Percentiles rank a stretch among this genome's conserved stretches.
phyloP scores from a whole-genome alignment of 306 rosid species.

The Pterocarpus macrocarpus region DNA sequence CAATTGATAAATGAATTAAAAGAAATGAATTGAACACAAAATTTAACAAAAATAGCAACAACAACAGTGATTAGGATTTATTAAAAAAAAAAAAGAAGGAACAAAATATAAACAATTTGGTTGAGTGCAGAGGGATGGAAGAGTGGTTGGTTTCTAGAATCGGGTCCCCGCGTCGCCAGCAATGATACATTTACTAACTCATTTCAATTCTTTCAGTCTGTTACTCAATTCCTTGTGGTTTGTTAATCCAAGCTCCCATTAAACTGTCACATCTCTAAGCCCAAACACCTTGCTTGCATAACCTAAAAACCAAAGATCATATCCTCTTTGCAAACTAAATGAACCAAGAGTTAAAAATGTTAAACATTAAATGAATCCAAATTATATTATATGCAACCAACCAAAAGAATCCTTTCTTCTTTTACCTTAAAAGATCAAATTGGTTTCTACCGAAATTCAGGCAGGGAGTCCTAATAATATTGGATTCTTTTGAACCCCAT shows the following conservation, averaged over 20 bases:
- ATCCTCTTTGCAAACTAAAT: slow-evolving; percentile 2
- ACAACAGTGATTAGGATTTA: too few relatives aligned
- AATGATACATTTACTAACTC: not conserved
- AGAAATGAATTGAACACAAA: too few relatives aligned
- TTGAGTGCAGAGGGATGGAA: too few relatives aligned
- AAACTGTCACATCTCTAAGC: slow-evolving; percentile 5
- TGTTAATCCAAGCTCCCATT: not conserved
- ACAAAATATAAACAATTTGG: too few relatives aligned
- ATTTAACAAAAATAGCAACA: too few relatives aligned
- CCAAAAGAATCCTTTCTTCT: not conserved
- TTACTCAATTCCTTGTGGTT: not conserved
- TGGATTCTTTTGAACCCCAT: slow-evolving; percentile 61
- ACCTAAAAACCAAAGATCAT: not conserved
- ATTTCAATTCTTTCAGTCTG: not conserved
- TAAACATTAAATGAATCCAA: not conserved
- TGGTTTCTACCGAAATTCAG: slow-evolving; percentile 78
- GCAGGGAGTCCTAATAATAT: slow-evolving; percentile 73
- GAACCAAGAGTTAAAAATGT: not conserved
- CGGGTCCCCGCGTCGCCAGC: not conserved
- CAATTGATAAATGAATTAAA: too few relatives aligned
- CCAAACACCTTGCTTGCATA: slow-evolving; percentile 48
- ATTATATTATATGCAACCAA: not conserved
- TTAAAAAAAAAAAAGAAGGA: too few relatives aligned
- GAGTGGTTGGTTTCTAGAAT: too few relatives aligned
- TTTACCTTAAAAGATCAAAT: slow-evolving; percentile 65